Conservation (phyloP, 1,284 basidiomycete species). For the Tilletia setariae region DNA sequence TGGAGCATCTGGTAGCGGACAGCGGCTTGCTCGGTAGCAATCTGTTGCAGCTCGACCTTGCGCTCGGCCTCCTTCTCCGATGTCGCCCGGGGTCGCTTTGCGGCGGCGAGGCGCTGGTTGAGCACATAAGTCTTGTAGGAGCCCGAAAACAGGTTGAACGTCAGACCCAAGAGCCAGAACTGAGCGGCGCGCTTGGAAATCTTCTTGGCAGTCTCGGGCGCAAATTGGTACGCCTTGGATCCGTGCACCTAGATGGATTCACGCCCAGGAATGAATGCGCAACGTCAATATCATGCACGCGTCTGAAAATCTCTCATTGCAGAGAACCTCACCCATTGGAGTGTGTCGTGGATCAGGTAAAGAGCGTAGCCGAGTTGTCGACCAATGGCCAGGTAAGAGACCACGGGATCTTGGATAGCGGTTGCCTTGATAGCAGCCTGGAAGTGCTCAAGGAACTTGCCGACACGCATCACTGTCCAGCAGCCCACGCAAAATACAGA, state of each 20-base stretch:
- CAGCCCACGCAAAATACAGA: background rate
- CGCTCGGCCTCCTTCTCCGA: constrained; percentile 67
- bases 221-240: constrained; percentile 49
- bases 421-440: constrained; percentile 84
- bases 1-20: constrained; percentile 74
- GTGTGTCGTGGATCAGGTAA: constrained; percentile 64
- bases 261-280: constrained; percentile 56
- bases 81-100: constrained; percentile 57
- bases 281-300: constrained; percentile 56
- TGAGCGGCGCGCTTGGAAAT: constrained; percentile 73
- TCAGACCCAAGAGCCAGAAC: constrained; percentile 78
- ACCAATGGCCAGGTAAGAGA: constrained; percentile 75
- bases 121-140: constrained; percentile 52
- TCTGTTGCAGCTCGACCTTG: constrained; percentile 63
- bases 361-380: constrained; percentile 85
- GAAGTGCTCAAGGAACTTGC: constrained; percentile 90
- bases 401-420: constrained; percentile 63
- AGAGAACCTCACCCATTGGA: constrained; percentile 36
- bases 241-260: constrained; percentile 59
- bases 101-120: constrained; percentile 36
- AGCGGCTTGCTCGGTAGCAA: constrained; percentile 66
- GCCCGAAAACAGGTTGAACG: constrained; percentile 44
- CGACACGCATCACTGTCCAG: constrained; percentile 76
- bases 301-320: background rate
- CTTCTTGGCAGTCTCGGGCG: constrained; percentile 66